A percentile compares a stretch with the other conserved stretches of the same genome.
Conservation (phyloP, 345 rosid species). For the Populus davidiana region DNA sequence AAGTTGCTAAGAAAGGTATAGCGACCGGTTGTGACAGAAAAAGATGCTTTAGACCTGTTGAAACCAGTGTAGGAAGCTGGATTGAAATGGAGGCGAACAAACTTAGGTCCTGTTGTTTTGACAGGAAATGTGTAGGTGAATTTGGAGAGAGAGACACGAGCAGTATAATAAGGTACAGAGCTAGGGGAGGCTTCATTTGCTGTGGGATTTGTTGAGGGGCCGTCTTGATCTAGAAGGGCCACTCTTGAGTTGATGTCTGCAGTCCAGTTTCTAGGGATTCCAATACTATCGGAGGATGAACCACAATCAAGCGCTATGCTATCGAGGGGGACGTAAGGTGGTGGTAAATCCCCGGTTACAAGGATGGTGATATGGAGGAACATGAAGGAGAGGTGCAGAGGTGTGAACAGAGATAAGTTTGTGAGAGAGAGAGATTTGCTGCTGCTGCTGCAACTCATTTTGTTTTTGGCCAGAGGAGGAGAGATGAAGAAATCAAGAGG, state of each 20-base stretch:
- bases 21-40: constrained; percentile 20
- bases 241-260: no score
- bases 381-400: neutral
- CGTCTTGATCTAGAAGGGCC: no score
- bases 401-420: no score
- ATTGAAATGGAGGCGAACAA: constrained; percentile 29
- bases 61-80: neutral
- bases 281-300: neutral
- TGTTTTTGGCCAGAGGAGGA: neutral
- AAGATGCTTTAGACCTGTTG: constrained; percentile 8
- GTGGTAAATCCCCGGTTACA: neutral
- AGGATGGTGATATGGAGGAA: neutral
- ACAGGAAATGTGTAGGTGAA: constrained; percentile 29
- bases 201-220: rapidly evolving
- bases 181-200: no score
- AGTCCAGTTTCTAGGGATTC: no score
- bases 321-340: neutral
- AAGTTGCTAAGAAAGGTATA: constrained; percentile 31
- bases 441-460: neutral
- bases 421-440: no score
- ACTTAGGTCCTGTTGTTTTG: constrained; percentile 10
- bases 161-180: constrained; percentile 17
- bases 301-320: neutral
- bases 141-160: constrained; percentile 21
- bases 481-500: no score